These are phyloP conservation scores for Pleomassaria siparia DNA, from an alignment of 2,329 filamentous ascomycete species.

Conservation along the genomic window DNA sequence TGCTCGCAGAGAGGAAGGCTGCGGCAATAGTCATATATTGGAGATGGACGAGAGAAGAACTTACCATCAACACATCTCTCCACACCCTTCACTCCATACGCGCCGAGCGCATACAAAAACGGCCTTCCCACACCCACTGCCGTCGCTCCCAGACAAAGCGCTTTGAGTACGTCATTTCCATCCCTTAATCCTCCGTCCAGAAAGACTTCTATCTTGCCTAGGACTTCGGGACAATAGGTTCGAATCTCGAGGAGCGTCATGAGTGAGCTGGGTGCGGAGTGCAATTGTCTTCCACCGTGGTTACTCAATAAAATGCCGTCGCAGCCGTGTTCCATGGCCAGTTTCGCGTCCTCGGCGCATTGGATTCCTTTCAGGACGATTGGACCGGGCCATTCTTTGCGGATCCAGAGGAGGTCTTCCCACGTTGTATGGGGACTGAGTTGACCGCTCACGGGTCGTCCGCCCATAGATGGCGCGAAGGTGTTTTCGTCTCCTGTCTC, in stretches of 20 bases:
- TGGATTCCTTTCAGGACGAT: conserved; percentile 51
- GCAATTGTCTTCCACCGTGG: conserved; percentile 57
- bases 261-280: conserved; percentile 43
- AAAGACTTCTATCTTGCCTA: conserved; percentile 41
- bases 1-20: too few species aligned
- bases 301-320: conserved; percentile 55
- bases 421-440: conserved; percentile 51
- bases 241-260: conserved; percentile 43
- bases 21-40: too few species aligned
- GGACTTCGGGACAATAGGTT: conserved; percentile 38
- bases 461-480: conserved; percentile 62
- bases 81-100: conserved; percentile 41
- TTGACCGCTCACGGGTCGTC: conserved; percentile 34
- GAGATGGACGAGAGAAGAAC: too few species aligned
- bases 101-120: conserved; percentile 42
- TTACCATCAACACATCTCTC: conserved; percentile 41
- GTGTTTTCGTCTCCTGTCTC: conserved; percentile 56
- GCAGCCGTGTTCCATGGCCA: conserved; percentile 48
- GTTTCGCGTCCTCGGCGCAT: conserved; percentile 47
- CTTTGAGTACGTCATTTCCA: conserved; percentile 44
- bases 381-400: conserved; percentile 43
- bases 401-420: conserved; percentile 50
- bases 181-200: conserved; percentile 42
- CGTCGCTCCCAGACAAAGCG: conserved; percentile 42
- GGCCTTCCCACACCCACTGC: conserved; percentile 43